Base-by-base conservation (phyloP, 495 filamentous ascomycete species). In the Podospora appendiculata region DNA sequence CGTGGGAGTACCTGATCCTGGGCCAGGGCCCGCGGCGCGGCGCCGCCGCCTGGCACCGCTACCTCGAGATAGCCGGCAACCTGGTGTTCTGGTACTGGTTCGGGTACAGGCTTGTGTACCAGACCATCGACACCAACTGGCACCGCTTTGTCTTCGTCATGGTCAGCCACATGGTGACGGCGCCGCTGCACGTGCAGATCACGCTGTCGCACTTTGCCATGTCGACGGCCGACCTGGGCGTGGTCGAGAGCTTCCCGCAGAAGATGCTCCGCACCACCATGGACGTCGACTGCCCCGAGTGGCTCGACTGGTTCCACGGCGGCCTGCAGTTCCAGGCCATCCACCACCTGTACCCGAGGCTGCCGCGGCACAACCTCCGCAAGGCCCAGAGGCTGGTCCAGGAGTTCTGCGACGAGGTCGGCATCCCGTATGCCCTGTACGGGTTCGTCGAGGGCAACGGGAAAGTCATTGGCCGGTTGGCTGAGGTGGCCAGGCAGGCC, bases 241-340 rank as follows among this genome's bases (percentile, higher is more conserved):
- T 84, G 4, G 73, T 83, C 50, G 93, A 98, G 70, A 92, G 87
- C 12, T 98, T 97, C 66, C 85, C 93, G 3, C 93, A 98, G 71
- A 89, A 86, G 68, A 96, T 96, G 93, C 78, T 98, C 46, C 80
- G 93, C 51, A 98, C 93, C 10, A 96, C 93, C 8, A 96, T 96
- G 93, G 93, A 98, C 54, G 86, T 98, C 14, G 92, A 96, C 64
- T 98, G 93, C 64, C 89, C 93, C 1, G 73, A 82, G 32, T 98
- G 93, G 93, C 76, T 98, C 14, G 93, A 98, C 62, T 98, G 94
- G 66, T 81, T 98, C 67, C 93, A 98, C 61, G 93, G 93, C 14
- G 93, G 93, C 36, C 72, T 98, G 62, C 93, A 98, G 67, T 97
- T 96, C 66, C 93, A 98, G 67, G 93, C 87, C 33, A 87, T 98